Conservation (phyloP, 2,329 filamentous ascomycete genomes). For the Fusarium domesticum region DNA sequence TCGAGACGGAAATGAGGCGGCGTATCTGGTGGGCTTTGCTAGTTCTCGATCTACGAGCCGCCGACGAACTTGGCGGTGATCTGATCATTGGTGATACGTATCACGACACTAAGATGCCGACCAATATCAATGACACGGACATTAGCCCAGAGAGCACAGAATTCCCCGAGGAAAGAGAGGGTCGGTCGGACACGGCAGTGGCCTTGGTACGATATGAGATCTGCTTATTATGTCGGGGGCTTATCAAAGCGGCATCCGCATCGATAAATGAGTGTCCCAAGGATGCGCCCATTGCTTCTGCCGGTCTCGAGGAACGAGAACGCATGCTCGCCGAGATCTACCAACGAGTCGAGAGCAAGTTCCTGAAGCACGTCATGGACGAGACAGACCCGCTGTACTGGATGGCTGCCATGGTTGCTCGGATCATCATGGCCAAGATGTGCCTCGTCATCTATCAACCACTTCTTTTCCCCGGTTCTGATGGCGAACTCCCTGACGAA, state of each 20-base stretch:
- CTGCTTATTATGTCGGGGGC: constrained; percentile 37
- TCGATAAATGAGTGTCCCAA: constrained; percentile 32
- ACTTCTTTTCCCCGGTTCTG: constrained; percentile 58
- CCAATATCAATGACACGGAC: constrained; percentile 50
- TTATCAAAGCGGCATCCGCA: constrained; percentile 35
- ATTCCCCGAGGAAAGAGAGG: constrained; percentile 45
- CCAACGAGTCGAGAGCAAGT: constrained; percentile 52
- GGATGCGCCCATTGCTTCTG: constrained; percentile 19
- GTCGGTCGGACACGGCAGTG: constrained; percentile 52
- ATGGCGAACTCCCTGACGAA: constrained; percentile 56
- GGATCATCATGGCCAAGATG: constrained; percentile 74
- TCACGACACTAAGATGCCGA: constrained; percentile 49
- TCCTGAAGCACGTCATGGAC: constrained; percentile 51
- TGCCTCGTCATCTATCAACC: constrained; percentile 76
- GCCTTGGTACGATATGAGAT: constrained; percentile 52
- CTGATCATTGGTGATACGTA: constrained; percentile 40
- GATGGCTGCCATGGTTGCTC: constrained; percentile 64
- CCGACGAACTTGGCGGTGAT: constrained; percentile 52
- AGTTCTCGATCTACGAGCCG: constrained; percentile 52
- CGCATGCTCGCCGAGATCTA: constrained; percentile 52
- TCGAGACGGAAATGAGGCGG: constrained; percentile 58
- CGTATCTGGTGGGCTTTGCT: constrained; percentile 61
- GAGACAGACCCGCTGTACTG: constrained; percentile 57
- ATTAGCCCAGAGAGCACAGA: constrained; percentile 47
- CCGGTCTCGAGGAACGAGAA: constrained; percentile 37